A percentile compares a stretch with the other conserved stretches of the same genome.
These are phyloP conservation scores for Phaeosphaeriaceae sp. DNA, from an alignment of 2,329 filamentous ascomycete genomes.

Conservation along the genomic window DNA sequence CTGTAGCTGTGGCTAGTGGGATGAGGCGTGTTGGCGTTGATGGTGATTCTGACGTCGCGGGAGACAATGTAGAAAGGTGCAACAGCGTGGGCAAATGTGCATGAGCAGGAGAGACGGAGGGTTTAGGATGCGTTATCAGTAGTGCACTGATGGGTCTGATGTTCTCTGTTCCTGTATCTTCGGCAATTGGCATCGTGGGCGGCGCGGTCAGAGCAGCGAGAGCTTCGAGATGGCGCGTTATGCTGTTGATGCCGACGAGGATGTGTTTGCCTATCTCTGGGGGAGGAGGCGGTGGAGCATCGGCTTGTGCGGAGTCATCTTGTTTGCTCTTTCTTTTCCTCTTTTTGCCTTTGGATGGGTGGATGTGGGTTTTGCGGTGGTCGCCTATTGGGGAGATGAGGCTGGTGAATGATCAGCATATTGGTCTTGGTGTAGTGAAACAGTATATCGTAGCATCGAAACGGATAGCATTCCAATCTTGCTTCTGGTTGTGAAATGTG, in stretches of 20 bases:
- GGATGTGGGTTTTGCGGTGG: constrained; percentile 62
- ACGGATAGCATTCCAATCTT: too few species aligned
- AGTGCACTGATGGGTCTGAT: constrained; percentile 29
- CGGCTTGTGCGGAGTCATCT: constrained; percentile 12
- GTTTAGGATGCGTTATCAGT: constrained; percentile 42
- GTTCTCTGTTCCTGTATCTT: not conserved
- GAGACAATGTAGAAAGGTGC: constrained; percentile 28
- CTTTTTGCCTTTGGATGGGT: constrained; percentile 67
- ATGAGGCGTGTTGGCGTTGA: constrained; percentile 62
- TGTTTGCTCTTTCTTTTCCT: constrained; percentile 30
- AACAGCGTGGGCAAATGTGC: constrained; percentile 44
- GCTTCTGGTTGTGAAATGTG: too few species aligned
- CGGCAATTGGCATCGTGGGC: constrained; percentile 8
- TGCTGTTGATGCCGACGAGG: constrained; percentile 69
- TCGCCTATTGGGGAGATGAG: constrained; percentile 69
- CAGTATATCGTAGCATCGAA: too few species aligned
- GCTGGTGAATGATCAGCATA: constrained; percentile 51
- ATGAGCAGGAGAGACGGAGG: constrained; percentile 40
- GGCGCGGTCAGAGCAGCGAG: constrained; percentile 40
- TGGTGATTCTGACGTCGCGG: constrained; percentile 4
- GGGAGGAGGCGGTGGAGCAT: constrained; percentile 51
- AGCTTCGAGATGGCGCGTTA: constrained; percentile 66
- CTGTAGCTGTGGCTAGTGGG: constrained; percentile 67
- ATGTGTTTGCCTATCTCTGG: constrained; percentile 60
- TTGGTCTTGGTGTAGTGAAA: too few species aligned